Conservation (phyloP, 2,329 filamentous ascomycete species). For the Leptographium wingfieldii region DNA sequence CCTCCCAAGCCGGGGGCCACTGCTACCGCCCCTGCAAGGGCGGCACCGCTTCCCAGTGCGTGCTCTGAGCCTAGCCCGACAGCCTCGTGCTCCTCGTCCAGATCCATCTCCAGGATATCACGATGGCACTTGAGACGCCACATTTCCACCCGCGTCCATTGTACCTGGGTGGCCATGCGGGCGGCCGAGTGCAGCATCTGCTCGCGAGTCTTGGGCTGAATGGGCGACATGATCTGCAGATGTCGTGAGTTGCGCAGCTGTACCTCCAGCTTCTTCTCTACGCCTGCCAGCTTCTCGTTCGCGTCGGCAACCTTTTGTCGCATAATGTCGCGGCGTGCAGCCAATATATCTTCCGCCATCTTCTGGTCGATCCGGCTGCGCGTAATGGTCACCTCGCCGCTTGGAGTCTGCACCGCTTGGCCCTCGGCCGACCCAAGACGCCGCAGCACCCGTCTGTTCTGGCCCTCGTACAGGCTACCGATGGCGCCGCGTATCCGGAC, state of each 20-base stretch:
- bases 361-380: constrained; percentile 65
- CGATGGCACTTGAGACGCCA: constrained; percentile 85
- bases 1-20: neutral
- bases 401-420: constrained; percentile 52
- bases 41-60: constrained; percentile 12
- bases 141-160: constrained; percentile 89
- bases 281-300: constrained; percentile 60
- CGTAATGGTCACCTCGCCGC: constrained; percentile 60
- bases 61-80: constrained; percentile 21
- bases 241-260: constrained; percentile 84
- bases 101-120: constrained; percentile 73
- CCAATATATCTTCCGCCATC: constrained; percentile 75
- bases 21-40: constrained; percentile 9
- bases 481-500: constrained; percentile 82
- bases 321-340: constrained; percentile 73
- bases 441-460: constrained; percentile 58
- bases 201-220: constrained; percentile 82
- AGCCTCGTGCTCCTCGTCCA: constrained; percentile 60
- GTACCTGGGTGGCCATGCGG: constrained; percentile 73
- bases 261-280: constrained; percentile 67
- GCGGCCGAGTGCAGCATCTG: constrained; percentile 75
- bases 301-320: constrained; percentile 70
- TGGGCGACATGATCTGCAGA: constrained; percentile 75
- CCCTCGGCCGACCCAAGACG: constrained; percentile 51
- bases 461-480: constrained; percentile 74